Evolutionary conservation across 768 basidiomycete genomes (phyloP).

Genomic region (Coprinopsis marcescibilis): DNA sequence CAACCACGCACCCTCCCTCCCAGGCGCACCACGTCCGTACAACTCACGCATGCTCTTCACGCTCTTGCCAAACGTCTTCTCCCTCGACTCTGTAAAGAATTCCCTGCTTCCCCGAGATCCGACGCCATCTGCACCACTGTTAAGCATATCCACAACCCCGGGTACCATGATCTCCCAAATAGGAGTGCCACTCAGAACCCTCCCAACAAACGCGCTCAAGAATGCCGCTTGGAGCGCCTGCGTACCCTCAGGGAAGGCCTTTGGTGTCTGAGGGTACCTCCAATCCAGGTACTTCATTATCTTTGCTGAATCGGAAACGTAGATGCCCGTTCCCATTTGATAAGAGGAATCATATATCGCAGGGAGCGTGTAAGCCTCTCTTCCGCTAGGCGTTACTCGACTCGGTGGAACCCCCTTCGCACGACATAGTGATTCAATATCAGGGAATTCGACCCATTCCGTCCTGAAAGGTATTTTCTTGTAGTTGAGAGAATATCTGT

Average conservation of each 20-base stretch:
- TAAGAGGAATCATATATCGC: constrained; percentile 9
- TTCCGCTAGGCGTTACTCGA: constrained; percentile 13
- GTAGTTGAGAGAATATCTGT: constrained; percentile 25
- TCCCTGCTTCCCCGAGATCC: constrained; percentile 18
- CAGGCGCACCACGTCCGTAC: constrained; percentile 26
- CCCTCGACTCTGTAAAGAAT: constrained; percentile 33
- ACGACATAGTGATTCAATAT: constrained; percentile 30
- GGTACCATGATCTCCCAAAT: constrained; percentile 19
- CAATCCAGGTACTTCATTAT: constrained; percentile 13
- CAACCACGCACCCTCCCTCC: constrained; percentile 30
- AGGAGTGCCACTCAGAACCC: constrained; percentile 13
- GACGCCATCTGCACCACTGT: no score
- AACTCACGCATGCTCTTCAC: constrained; percentile 33
- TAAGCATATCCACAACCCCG: constrained; percentile 14
- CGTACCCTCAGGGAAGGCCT: constrained; percentile 26
- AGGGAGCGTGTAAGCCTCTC: constrained; percentile 10
- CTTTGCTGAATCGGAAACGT: constrained; percentile 11
- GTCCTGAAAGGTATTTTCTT: constrained; percentile 34
- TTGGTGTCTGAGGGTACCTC: constrained; percentile 7
- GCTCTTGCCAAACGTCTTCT: constrained; percentile 24
- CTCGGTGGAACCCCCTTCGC: constrained; percentile 28
- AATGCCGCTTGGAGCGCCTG: constrained; percentile 36
- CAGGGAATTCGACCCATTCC: constrained; percentile 38
- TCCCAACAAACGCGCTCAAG: constrained; percentile 14
- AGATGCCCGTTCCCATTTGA: no score